Evolutionary conservation across 108 stramenopile genomes (phyloP), one percentile per base, ranked within the genome.

Genomic region (Licmophora abbreviata): DNA sequence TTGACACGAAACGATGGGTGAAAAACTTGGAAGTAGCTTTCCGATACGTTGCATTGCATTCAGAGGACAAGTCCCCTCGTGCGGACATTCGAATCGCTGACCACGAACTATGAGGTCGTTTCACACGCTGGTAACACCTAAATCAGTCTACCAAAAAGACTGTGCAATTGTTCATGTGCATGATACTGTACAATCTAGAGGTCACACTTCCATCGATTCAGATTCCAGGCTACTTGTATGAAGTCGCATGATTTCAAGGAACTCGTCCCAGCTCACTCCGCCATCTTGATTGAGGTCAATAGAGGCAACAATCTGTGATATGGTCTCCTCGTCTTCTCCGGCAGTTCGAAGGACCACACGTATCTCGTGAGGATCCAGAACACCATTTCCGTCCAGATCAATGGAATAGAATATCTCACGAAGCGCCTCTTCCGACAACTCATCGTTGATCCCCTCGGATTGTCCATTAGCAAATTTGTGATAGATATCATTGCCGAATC

Each of bases 1-100:
- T 74, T 55, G 72, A 79, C 36, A 70, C 73, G 1, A 22, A 56
- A 28, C 42, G 64, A 34, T 79, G 77, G 77, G 59, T 74, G 1
- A 27, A 29, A 33, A 79, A 73, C 36, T 61, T 70, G 12, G 77
- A 79, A 44, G 21, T 51, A n/a, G 54, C 38, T 2, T 40, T 40
- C 3, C 2, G 5, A 20, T 20, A 40, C 3, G 20, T 40, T 1
- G 2, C 38, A 40, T 40, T n/a, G n/a, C n/a, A n/a, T n/a, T n/a
- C n/a, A n/a, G n/a, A n/a, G n/a, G n/a, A n/a, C n/a, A n/a, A n/a
- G n/a, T n/a, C n/a, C n/a, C n/a, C n/a, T n/a, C n/a, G n/a, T n/a
- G n/a, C n/a, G n/a, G n/a, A n/a, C n/a, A n/a, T n/a, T n/a, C n/a
- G n/a, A n/a, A n/a, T n/a, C n/a, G n/a, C n/a, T n/a, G n/a, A n/a